These are phyloP conservation scores for Yarrowia osloensis DNA, from an alignment of 805 yeast species.

Conservation along the genomic window DNA sequence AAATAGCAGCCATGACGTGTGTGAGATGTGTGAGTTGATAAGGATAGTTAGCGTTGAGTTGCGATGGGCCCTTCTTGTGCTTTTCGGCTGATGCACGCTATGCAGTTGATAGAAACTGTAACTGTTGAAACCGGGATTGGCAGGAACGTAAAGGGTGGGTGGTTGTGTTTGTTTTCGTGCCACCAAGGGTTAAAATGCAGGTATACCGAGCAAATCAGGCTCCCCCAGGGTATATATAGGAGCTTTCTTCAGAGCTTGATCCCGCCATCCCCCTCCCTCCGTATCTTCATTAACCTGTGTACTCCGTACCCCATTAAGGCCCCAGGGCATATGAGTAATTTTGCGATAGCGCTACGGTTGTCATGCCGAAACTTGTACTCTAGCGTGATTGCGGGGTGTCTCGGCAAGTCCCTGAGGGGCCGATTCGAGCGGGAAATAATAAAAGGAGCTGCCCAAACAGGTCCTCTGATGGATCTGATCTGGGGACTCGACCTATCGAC, in stretches of 20 bases:
- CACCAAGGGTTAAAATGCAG: background rate
- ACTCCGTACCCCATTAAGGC: background rate
- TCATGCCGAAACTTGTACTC: slow-evolving; percentile 15
- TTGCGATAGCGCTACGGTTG: background rate
- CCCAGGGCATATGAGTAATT: slow-evolving; percentile 17
- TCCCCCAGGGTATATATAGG: background rate
- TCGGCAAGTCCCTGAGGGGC: background rate
- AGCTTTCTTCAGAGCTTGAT: background rate
- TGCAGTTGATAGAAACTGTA: slow-evolving; percentile 29
- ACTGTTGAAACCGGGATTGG: slow-evolving; percentile 17
- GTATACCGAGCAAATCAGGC: background rate
- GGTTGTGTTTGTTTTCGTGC: background rate
- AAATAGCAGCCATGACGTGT: slow-evolving; percentile 28
- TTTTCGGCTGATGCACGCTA: slow-evolving; percentile 29
- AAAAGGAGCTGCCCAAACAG: background rate
- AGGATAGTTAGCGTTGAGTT: slow-evolving; percentile 17
- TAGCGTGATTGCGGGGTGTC: slow-evolving; percentile 23
- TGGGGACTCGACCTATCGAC: background rate
- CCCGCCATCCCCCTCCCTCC: background rate
- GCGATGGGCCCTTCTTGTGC: slow-evolving; percentile 30
- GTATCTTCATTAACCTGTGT: background rate
- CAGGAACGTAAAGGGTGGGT: slow-evolving; percentile 1
- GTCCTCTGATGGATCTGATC: background rate
- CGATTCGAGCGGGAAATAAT: background rate
- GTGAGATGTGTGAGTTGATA: background rate